Conservation (phyloP, 2,329 filamentous ascomycete species). For the Colletotrichum sp. region DNA sequence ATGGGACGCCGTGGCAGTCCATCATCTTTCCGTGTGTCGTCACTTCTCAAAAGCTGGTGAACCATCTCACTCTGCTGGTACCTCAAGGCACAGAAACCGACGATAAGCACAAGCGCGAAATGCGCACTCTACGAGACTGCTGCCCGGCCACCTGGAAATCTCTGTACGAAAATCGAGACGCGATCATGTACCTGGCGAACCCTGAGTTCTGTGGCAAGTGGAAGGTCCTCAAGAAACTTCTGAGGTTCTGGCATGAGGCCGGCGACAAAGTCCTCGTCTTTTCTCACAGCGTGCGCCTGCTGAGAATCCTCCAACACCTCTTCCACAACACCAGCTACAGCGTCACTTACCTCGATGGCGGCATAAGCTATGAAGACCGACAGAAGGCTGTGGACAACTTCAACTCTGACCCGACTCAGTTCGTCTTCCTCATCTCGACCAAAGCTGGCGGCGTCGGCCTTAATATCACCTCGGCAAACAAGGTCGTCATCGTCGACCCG, state of each 20-base stretch:
- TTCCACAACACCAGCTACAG: conserved; percentile 91
- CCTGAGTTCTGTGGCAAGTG: conserved; percentile 96
- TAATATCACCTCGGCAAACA: conserved; percentile 97
- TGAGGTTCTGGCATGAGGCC: conserved; percentile 88
- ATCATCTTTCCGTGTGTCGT: conserved; percentile 86
- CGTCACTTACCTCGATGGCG: conserved; percentile 88
- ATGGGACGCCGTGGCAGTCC: conserved; percentile 72
- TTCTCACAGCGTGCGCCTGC: conserved; percentile 85
- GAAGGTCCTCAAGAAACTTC: conserved; percentile 85
- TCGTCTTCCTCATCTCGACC: conserved; percentile 95
- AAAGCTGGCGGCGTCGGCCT: conserved; percentile 91
- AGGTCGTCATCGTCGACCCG: conserved; percentile 95
- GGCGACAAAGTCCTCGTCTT: conserved; percentile 97
- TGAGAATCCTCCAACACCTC: conserved; percentile 83
- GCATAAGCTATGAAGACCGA: conserved; percentile 82
- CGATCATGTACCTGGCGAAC: conserved; percentile 80
- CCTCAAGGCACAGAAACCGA: conserved; percentile 63
- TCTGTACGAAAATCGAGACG: conserved; percentile 77
- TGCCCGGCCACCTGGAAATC: conserved; percentile 77
- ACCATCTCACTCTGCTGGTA: conserved; percentile 89
- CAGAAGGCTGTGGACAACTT: conserved; percentile 86
- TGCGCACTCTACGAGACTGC: conserved; percentile 75
- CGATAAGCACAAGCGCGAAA: conserved; percentile 80
- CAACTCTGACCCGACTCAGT: conserved; percentile 85
- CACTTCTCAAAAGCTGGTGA: conserved; percentile 85